Conservation (phyloP, 148 eudicot genomes). For the Diospyros kaki region DNA sequence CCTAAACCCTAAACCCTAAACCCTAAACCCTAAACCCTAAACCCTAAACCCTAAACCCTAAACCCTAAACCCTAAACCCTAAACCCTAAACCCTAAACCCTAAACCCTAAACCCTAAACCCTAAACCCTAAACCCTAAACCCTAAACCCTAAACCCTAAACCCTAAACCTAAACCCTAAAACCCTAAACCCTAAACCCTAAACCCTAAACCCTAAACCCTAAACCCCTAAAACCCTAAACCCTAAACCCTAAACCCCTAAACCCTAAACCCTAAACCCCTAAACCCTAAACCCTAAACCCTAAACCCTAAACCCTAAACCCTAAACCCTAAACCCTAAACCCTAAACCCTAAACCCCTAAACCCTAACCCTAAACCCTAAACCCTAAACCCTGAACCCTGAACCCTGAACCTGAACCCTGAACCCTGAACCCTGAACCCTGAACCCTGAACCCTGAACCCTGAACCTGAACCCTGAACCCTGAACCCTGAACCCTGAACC, state of each 20-base stretch:
- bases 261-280: too few species aligned
- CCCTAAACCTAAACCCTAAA: neutral
- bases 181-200: too few species aligned
- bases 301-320: neutral
- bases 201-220: too few species aligned
- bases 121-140: constrained; percentile 4
- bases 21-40: neutral
- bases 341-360: too few species aligned
- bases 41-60: neutral
- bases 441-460: neutral
- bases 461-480: neutral
- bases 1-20: neutral
- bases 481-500: constrained; percentile 2
- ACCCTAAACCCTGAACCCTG: too few species aligned
- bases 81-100: constrained; percentile 8
- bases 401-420: too few species aligned
- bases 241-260: too few species aligned
- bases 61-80: constrained; percentile 7
- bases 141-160: constrained; percentile 6
- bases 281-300: neutral
- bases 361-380: too few species aligned
- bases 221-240: too few species aligned
- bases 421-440: neutral
- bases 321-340: neutral
- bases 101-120: constrained; percentile 7